A percentile compares a stretch with the other conserved stretches of the same genome.
phyloP scores from a whole-genome alignment of 208 protist species.

The Crithidia bombi region DNA sequence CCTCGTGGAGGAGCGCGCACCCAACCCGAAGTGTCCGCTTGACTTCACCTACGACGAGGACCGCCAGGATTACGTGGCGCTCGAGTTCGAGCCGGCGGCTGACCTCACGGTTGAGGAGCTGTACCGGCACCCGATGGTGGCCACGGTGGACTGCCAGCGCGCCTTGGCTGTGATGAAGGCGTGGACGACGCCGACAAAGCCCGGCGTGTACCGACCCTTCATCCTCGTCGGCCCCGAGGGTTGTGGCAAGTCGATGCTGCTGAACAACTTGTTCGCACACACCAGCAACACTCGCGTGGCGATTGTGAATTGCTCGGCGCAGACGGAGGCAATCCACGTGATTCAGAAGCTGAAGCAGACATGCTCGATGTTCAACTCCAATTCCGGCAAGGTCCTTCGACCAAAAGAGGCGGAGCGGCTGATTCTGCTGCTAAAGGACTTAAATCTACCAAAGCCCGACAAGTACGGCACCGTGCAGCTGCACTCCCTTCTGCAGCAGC shows the following conservation, averaged over 20 bases:
- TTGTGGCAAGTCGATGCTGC: conserved; percentile 96
- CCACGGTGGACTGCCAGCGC: conserved; percentile 95
- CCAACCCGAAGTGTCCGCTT: conserved; percentile 87
- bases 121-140: conserved; percentile 87
- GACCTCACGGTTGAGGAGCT: conserved; percentile 90
- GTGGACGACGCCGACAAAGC: conserved; percentile 85
- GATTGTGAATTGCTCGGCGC: conserved; percentile 95
- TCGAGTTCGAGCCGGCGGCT: conserved; percentile 73
- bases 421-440: conserved; percentile 96
- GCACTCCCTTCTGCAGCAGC: conserved; percentile 97
- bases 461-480: conserved; percentile 97
- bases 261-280: conserved; percentile 88
- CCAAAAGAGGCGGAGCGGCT: conserved; percentile 96
- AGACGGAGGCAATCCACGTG: conserved; percentile 95
- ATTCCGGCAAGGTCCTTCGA: conserved; percentile 94
- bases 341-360: conserved; percentile 97
- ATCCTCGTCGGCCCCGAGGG: conserved; percentile 97
- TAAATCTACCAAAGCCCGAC: conserved; percentile 98
- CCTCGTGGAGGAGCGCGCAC: conserved; percentile 80
- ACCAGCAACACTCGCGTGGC: conserved; percentile 82
- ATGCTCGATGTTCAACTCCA: conserved; percentile 93
- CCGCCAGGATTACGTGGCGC: conserved; percentile 60
- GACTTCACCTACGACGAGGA: conserved; percentile 87
- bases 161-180: conserved; percentile 90
- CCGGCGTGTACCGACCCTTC: conserved; percentile 92